Base-by-base conservation (phyloP, 208 protist species). In the Endotrypanum monterogeii region DNA sequence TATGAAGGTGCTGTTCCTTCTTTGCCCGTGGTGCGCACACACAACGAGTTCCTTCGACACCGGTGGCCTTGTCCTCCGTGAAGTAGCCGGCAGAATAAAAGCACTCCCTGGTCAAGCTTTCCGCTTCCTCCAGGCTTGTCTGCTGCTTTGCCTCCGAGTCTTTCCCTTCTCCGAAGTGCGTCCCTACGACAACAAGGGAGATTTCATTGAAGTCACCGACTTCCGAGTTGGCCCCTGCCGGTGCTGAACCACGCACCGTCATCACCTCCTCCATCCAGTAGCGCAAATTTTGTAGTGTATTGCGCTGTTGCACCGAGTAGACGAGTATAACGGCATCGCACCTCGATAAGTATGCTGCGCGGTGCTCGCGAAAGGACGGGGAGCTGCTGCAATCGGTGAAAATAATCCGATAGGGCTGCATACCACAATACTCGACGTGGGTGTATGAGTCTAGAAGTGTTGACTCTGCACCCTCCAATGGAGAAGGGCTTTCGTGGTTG, bases 131-230 rank as follows among this genome's bases (percentile, higher is more conserved):
- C 3, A 39, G 14, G 14, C 65, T 50, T 67, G 68, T 28, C 44
- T 58, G 16, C 68, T 69, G 56, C 7, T 63, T 35, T 37, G 69
- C 25, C 52, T 85, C 80, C n/a, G 74, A 11, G n/a, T 35, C n/a
- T n/a, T 54, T 48, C 50, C 62, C 51, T 62, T 83, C 73, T 39
- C 72, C 60, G 63, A 72, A 65, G 72, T 83, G 76, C 12, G 89
- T 94, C 23, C 89, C 89, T 3, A 94, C 74, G 20, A 94, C 65
- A 67, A 91, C 86, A 60, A 89, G 73, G 20, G 80, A 87, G 25
- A 91, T 67, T 46, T 82, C 68, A 20, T 60, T 79, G 8, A 72
- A 69, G 46, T 74, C 72, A 51, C 78, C 75, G 6, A n/a, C 11
- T 35, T 62, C 78, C 30, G 65, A 76, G 66, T 32, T n/a, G 44